Evolutionary conservation across 2,329 filamentous ascomycete genomes (phyloP).

Genomic region (Plectosphaerella cucumerina): DNA sequence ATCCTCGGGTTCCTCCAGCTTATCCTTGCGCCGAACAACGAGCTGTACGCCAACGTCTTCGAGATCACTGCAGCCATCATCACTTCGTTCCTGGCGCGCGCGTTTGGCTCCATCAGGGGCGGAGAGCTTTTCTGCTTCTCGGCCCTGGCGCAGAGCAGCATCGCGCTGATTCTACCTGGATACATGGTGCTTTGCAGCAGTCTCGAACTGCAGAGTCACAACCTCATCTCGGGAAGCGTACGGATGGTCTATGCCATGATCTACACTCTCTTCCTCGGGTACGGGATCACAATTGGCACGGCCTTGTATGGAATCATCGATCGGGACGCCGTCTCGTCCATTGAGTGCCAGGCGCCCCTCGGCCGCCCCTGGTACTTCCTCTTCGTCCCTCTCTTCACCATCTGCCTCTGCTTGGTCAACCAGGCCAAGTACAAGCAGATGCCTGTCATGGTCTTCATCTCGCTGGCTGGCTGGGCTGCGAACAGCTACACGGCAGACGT

Average conservation of each 20-base stretch:
- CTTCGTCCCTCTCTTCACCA: conserved; percentile 64
- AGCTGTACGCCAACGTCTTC: conserved; percentile 57
- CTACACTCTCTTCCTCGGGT: conserved; percentile 63
- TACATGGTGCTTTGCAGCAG: conserved; percentile 46
- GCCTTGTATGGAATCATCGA: conserved; percentile 56
- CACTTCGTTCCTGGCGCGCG: conserved; percentile 66
- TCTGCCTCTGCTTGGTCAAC: conserved; percentile 72
- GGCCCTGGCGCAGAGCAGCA: conserved; percentile 67
- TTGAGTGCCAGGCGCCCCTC: conserved; percentile 27
- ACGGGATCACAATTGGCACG: conserved; percentile 60
- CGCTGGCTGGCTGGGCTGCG: conserved; percentile 68
- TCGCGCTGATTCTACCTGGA: conserved; percentile 69
- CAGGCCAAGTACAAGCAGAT: conserved; percentile 77
- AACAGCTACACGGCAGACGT: conserved; percentile 67
- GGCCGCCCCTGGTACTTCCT: conserved; percentile 45
- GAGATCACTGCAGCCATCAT: conserved; percentile 55
- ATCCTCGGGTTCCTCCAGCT: conserved; percentile 72
- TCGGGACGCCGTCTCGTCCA: conserved; percentile 37
- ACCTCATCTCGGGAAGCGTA: conserved; percentile 61
- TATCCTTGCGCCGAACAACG: conserved; percentile 68
- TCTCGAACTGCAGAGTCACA: conserved; percentile 61
- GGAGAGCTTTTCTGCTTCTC: conserved; percentile 66
- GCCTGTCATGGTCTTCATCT: conserved; percentile 71
- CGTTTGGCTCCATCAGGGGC: conserved; percentile 59
- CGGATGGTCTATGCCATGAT: conserved; percentile 69